Evolutionary conservation across 495 filamentous ascomycete species (phyloP).

Genomic region (Talaromyces proteolyticus): DNA sequence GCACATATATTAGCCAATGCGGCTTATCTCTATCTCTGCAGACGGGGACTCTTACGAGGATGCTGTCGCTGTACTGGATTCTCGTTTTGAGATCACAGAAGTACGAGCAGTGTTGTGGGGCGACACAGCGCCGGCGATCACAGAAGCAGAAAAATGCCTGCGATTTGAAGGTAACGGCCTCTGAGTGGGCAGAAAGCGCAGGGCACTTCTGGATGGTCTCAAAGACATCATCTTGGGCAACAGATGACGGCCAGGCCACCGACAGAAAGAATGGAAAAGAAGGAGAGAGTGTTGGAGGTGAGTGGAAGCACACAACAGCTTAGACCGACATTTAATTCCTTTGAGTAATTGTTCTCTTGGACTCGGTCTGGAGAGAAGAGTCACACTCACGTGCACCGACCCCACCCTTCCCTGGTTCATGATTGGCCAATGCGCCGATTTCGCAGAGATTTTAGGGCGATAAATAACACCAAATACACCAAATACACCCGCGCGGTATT

Average conservation of each 20-base stretch:
- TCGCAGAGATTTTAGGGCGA: no score
- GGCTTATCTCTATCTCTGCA: neutral
- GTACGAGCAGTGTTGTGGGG: constrained; percentile 36
- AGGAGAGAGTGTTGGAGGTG: constrained; percentile 13
- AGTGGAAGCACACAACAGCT: no score
- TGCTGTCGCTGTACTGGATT: constrained; percentile 42
- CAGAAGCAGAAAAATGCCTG: constrained; percentile 35
- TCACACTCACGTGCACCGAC: no score
- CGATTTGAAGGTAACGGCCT: constrained; percentile 31
- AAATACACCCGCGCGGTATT: no score
- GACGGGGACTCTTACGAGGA: constrained; percentile 31
- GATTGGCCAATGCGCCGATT: no score
- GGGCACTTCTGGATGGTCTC: constrained; percentile 41
- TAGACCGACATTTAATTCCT: neutral
- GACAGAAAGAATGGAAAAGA: constrained; percentile 4
- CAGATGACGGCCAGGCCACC: constrained; percentile 30
- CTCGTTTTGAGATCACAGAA: constrained; percentile 30
- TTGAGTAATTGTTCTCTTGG: neutral
- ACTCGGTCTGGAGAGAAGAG: neutral
- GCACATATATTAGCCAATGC: neutral
- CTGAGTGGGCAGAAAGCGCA: constrained; percentile 39
- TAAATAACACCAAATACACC: no score
- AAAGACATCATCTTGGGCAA: constrained; percentile 39
- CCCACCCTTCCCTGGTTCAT: no score
- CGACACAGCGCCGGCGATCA: constrained; percentile 35